Conservation (phyloP, 139 green algal species). For the Zygnema circumcarinatum region DNA sequence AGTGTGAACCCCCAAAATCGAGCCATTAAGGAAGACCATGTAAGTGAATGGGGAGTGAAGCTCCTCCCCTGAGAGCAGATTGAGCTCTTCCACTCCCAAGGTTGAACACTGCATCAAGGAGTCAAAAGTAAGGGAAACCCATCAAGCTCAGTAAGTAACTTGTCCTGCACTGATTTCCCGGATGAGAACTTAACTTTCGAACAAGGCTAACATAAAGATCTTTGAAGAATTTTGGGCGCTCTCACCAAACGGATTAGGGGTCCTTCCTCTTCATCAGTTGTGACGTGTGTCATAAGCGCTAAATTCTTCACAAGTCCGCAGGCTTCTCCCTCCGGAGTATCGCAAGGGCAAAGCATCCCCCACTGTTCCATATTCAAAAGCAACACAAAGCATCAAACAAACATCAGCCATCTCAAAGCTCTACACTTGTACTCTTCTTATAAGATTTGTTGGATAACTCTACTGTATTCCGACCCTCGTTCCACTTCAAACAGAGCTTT, state of each 20-base stretch:
- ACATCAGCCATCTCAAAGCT: slow-evolving; percentile 1
- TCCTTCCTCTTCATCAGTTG: slow-evolving; percentile 83
- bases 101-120: slow-evolving; percentile 52
- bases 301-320: slow-evolving; percentile 99
- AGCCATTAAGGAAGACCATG: slow-evolving; percentile 94
- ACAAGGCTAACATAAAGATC: too few species aligned
- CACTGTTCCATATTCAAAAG: slow-evolving; percentile 77
- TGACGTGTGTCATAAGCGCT: slow-evolving; percentile 98
- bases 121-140: too few species aligned
- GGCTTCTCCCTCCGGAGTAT: slow-evolving; percentile 96
- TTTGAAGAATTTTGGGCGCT: too few species aligned
- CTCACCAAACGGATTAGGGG: slow-evolving; percentile 66
- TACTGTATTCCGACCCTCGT: too few species aligned
- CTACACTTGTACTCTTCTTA: too few species aligned
- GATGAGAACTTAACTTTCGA: too few species aligned
- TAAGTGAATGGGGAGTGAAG: slow-evolving; percentile 71
- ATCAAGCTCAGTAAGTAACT: too few species aligned
- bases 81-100: slow-evolving; percentile 81
- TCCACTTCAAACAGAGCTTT: too few species aligned
- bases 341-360: slow-evolving; percentile 97
- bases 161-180: too few species aligned
- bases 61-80: slow-evolving; percentile 72
- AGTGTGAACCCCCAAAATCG: slow-evolving; percentile 83
- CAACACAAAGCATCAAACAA: neutral
- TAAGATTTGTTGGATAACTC: too few species aligned